Base-by-base conservation (phyloP, 2,329 filamentous ascomycete genomes). In the Ramularia endophylla region DNA sequence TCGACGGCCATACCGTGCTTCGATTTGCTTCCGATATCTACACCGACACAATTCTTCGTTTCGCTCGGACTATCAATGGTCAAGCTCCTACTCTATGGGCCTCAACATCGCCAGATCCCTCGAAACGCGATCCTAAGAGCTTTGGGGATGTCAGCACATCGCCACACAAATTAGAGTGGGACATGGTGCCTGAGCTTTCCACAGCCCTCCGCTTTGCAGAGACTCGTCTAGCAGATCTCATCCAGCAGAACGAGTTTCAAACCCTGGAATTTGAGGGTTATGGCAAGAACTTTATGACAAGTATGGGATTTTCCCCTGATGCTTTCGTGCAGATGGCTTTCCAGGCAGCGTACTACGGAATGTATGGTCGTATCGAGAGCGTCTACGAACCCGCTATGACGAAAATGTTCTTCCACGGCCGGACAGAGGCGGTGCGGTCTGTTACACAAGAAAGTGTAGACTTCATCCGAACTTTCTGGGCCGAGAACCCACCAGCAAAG, bases 251-350 rank as follows among this genome's bases (percentile, higher is more conserved):
- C 58, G 92, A 98, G 65, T 95, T 97, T 56, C 77, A 88, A 48
- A 94, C 88, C 9, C 74, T 97, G 4, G 90, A 97, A 53, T 97
- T 97, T 55, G 69, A 72, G 36, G 79, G 82, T 17, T 98, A 94
- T 55, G 92, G 92, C 52, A 95, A 95, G 72, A 95, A 92, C 65
- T 95, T 95, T 61, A 95, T 98, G 65, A 97, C 88, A 0, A 87
- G 85, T 0, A 94, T 94, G 82, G 90, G 90, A 6, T 94, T 97
- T 66, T 97, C 90, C 0, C 90, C 92, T 0, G 92, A 97, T 62
- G 92, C 92, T 0, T 98, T 95, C 61, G 86, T 98, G 15, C 92
- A 98, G 65, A 97, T 98, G 90, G 92, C 92, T 0, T 95, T 95
- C 69, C 92, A 98, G 64, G 90, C 90, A 4, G 90, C 92, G 1